Evolutionary conservation across 345 rosid genomes (phyloP).

Genomic region (Syzygium oleosum): DNA sequence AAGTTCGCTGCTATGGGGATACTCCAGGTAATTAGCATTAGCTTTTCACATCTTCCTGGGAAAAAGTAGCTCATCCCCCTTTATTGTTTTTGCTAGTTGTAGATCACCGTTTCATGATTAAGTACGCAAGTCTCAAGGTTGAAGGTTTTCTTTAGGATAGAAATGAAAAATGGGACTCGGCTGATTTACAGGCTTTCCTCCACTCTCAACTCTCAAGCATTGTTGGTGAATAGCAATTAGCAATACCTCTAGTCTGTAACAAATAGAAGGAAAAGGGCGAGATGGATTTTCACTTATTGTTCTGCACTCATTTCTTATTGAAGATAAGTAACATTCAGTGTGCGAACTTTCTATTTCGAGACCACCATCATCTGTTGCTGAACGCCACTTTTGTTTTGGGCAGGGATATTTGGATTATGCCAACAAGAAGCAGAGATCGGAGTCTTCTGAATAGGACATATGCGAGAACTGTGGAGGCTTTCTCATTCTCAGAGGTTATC

Average conservation of each 20-base stretch:
- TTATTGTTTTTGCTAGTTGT: background rate
- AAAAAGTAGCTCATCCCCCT: background rate
- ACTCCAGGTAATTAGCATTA: constrained; percentile 56
- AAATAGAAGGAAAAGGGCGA: background rate
- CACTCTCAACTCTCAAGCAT: background rate
- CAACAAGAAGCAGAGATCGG: constrained; percentile 29
- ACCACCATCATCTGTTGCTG: background rate
- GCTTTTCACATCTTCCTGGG: background rate
- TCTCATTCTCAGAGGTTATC: background rate
- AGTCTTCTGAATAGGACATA: constrained; percentile 5
- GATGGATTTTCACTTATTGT: background rate
- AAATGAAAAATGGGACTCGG: background rate
- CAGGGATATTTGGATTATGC: constrained; percentile 67
- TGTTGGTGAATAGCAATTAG: background rate
- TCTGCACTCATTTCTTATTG: background rate
- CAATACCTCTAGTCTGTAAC: background rate
- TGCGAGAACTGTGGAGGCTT: background rate
- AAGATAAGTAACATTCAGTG: background rate
- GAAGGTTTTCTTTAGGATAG: background rate
- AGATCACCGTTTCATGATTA: background rate
- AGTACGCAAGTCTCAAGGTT: background rate
- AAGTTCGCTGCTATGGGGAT: constrained; percentile 88
- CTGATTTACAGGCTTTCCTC: background rate
- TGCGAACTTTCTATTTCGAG: background rate
- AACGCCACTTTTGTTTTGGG: constrained; percentile 7